Evolutionary conservation across 1,139 yeast genomes (phyloP), one percentile per base, ranked within the genome.

Genomic region (Saccharomyces hybrid): DNA sequence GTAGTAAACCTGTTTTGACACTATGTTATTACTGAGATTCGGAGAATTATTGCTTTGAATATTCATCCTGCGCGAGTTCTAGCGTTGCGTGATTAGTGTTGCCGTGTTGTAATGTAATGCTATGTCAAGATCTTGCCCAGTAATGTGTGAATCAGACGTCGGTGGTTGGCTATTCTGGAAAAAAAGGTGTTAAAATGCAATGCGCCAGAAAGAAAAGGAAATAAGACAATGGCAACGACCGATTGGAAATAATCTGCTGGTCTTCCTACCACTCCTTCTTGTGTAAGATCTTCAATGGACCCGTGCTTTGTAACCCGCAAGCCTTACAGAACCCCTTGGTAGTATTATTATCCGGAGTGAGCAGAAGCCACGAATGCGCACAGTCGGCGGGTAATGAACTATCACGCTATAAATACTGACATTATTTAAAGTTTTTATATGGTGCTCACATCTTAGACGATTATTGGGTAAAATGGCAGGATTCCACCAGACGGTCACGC

Each of bases 1-100:
- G 48, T 55, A 54, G 54, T 63, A 64, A 13, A 65, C 69, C 58
- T 65, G 68, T 58, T 65, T 65, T 50, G 60, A 63, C 44, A 65
- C 69, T 57, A 64, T 55, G 41, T 53, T 53, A 49, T 59, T 61
- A 58, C 58, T 53, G 49, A 25, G 50, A 29, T 48, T 51, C 54
- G 28, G 25, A 38, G 44, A 13, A 5, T 38, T 38, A 5, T 13
- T 38, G n/a, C 44, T 19, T 38, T 38, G 44, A 38, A 38, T 38
- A 11, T 38, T 38, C 44, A 38, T 38, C 16, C 25, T 38, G 8
- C 3, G n/a, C 16, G n/a, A 4, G 25, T 11, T 6, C 44, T 38
- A 38, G n/a, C 44, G 6, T 19, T 34, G 9, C n/a, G 13, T 38
- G n/a, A 16, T 38, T 19, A 5, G 13, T 38, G 3, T 16, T 16